These are phyloP conservation scores for Phytophthora rubi DNA, from an alignment of 352 stramenopile species.

Conservation along the genomic window DNA sequence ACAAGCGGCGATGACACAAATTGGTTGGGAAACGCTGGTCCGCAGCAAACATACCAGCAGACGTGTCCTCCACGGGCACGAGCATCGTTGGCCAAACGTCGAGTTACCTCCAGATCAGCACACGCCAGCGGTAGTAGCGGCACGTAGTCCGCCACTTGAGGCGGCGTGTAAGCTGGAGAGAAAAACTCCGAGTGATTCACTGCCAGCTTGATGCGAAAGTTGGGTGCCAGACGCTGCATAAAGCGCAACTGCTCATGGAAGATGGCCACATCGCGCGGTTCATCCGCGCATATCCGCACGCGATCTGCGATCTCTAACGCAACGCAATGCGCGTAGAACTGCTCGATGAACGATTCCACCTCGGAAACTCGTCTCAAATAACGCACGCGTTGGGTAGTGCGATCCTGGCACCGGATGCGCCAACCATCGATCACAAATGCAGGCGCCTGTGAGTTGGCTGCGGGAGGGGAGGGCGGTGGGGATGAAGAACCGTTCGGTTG, in stretches of 20 bases:
- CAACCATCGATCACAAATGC: conserved; percentile 62
- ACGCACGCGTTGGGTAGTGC: conserved; percentile 60
- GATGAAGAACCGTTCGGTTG: conserved; percentile 17
- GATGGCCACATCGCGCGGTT: conserved; percentile 56
- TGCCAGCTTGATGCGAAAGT: conserved; percentile 76
- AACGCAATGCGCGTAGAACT: conserved; percentile 77
- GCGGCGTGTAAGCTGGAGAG: conserved; percentile 51
- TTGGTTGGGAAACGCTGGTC: conserved; percentile 72
- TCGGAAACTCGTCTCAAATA: conserved; percentile 64
- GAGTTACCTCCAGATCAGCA: conserved; percentile 66
- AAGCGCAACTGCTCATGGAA: conserved; percentile 77
- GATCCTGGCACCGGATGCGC: conserved; percentile 71
- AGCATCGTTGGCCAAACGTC: conserved; percentile 56
- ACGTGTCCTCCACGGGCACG: conserved; percentile 63
- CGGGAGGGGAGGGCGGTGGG: conserved; percentile 15
- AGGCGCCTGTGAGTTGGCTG: conserved; percentile 24
- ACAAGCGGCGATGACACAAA: conserved; percentile 80
- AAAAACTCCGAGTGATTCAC: conserved; percentile 83
- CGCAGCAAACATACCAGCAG: conserved; percentile 86
- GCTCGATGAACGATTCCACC: conserved; percentile 65
- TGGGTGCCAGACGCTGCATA: conserved; percentile 62
- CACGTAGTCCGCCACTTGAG: conserved; percentile 77
- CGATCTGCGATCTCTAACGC: conserved; percentile 59
- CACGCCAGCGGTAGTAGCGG: conserved; percentile 73
- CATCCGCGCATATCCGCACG: conserved; percentile 76